Evolutionary conservation across 129 eudicot genomes (phyloP), one percentile per base, ranked within the genome.

Genomic region (Dittrichia graveolens): DNA sequence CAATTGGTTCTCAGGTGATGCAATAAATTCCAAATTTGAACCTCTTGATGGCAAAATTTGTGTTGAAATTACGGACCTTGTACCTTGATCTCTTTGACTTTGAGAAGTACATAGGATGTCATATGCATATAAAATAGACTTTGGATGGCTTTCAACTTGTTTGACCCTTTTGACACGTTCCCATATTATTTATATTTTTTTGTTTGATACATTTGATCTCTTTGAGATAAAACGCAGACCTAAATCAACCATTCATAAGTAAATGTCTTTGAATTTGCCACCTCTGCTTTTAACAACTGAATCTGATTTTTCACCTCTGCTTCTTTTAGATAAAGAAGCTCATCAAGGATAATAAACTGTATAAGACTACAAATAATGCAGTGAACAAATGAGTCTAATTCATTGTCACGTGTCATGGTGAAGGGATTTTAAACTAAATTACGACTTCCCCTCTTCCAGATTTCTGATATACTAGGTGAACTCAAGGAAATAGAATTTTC

Each of bases 1-100:
- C 87, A 42, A 93, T 93, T 52, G 96, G 98, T 71, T 82, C 83
- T 87, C 96, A 92, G 97, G 97, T 92, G 82, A 35, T 78, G 38
- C 31, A 42, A 43, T n/a, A 15, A 14, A 11, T 16, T 52, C 39
- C 13, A 11, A 24, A 13, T 35, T 56, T 18, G 43, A 71, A 56
- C 55, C 24, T 8, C 11, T 61, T 47, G 13, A 47, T 48, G 61
- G 18, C 4, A 3, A 7, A 24, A 0, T 55, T 71, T 71, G 43
- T 71, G 34, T 19, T 44, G 31, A 43, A 11, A 11, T 18, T 55
- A 8, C 31, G 2, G 31, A 24, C 31, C 31, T 0, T 24, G 31
- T 24, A 24, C 31, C 31, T 24, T 24, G 31, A 24, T 2, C 31
- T 24, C 31, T 24, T 24, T n/a, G n/a, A n/a, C n/a, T n/a, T n/a